phyloP scores from a whole-genome alignment of 345 rosid genomes.

The Arabis hirsuta region DNA sequence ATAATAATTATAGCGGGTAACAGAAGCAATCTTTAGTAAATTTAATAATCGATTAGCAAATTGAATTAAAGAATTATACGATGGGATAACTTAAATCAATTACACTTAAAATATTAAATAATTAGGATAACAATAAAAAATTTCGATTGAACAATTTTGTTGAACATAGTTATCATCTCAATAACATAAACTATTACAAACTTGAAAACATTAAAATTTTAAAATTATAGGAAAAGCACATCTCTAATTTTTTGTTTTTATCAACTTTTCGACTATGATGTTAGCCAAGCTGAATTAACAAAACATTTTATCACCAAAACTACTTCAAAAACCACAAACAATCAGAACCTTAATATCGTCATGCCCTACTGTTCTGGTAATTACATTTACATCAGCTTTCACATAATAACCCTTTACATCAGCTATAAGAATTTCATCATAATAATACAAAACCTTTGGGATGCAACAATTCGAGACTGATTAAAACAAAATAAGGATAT shows the following conservation, averaged over 20 bases:
- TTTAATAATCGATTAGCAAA: too few species aligned
- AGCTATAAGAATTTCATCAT: conserved; percentile 9
- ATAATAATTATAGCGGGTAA: too few species aligned
- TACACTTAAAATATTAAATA: not conserved
- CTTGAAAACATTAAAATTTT: too few species aligned
- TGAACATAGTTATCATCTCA: not conserved
- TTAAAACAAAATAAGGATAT: conserved; percentile 14
- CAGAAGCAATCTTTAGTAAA: too few species aligned
- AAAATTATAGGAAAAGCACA: too few species aligned
- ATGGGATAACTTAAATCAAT: too few species aligned
- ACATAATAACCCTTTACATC: not conserved
- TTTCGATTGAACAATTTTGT: not conserved
- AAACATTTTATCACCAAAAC: not conserved
- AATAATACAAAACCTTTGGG: conserved; percentile 21
- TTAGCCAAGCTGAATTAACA: not conserved
- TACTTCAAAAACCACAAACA: too few species aligned
- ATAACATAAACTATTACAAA: too few species aligned
- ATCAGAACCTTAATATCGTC: not conserved
- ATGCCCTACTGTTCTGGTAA: not conserved
- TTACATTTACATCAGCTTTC: not conserved
- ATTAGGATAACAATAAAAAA: not conserved
- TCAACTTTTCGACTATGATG: not conserved
- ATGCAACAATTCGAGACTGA: conserved; percentile 3
- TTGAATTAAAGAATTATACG: too few species aligned
- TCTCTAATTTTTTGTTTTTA: too few species aligned